Evolutionary conservation across 129 eudicot genomes (phyloP).

Genomic region (Kitagawia praeruptora): DNA sequence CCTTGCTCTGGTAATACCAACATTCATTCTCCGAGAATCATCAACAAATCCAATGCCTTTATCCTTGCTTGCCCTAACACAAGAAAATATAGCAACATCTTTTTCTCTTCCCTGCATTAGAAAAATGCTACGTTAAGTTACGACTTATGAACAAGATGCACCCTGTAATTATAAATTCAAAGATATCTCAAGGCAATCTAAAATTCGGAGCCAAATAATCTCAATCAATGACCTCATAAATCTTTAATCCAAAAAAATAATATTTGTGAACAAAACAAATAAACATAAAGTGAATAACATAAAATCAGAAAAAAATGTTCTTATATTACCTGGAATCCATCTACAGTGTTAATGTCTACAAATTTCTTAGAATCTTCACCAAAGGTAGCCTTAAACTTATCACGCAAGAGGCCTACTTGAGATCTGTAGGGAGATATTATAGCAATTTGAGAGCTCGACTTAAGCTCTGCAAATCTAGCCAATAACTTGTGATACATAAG

Average conservation of each 20-base stretch:
- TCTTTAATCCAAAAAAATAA: neutral
- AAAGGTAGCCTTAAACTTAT: slow-evolving; percentile 45
- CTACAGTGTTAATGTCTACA: slow-evolving; percentile 92
- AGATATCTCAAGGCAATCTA: neutral
- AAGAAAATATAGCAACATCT: slow-evolving; percentile 90
- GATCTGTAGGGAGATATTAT: slow-evolving; percentile 77
- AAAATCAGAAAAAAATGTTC: neutral
- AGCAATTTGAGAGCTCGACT: slow-evolving; percentile 70
- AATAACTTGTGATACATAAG: slow-evolving; percentile 63
- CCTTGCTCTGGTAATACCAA: slow-evolving; percentile 92
- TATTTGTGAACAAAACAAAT: neutral
- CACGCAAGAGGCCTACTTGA: slow-evolving; percentile 68
- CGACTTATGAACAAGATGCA: neutral
- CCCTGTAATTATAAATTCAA: neutral
- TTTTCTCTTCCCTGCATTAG: slow-evolving; percentile 78
- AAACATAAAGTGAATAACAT: neutral
- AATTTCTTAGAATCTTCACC: slow-evolving; percentile 75
- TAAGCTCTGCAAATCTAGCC: slow-evolving; percentile 69
- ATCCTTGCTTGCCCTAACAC: slow-evolving; percentile 81
- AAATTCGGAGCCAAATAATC: neutral
- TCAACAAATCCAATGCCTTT: slow-evolving; percentile 70
- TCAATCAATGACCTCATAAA: neutral
- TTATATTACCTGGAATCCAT: slow-evolving; percentile 76
- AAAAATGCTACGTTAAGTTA: neutral
- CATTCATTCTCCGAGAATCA: slow-evolving; percentile 93